A percentile compares a stretch with the other conserved stretches of the same genome.
Evolutionary conservation across 2,329 filamentous ascomycete species (phyloP).

Genomic region (Fusarium fujikuroi): DNA sequence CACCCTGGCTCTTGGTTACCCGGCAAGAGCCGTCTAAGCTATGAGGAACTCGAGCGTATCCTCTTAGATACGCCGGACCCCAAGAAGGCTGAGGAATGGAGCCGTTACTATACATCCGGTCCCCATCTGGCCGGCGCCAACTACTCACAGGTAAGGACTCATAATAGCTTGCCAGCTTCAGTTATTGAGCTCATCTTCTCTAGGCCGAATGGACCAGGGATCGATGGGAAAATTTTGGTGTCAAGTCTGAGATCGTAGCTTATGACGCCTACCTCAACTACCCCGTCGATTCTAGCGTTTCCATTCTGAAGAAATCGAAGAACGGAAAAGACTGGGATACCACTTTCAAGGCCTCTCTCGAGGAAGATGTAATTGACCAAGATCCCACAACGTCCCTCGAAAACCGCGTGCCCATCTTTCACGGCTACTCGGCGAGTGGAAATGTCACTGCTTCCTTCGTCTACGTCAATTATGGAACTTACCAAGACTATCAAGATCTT

Average conservation of each 20-base stretch:
- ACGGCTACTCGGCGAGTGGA: slow-evolving; percentile 91
- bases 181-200: slow-evolving; percentile 13
- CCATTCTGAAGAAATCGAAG: slow-evolving; percentile 64
- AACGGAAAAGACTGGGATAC: slow-evolving; percentile 63
- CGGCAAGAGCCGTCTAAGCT: slow-evolving; percentile 46
- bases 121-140: slow-evolving; percentile 83
- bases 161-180: no score
- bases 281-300: slow-evolving; percentile 75
- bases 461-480: slow-evolving; percentile 92
- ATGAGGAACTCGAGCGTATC: slow-evolving; percentile 65
- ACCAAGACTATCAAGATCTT: slow-evolving; percentile 85
- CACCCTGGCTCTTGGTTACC: slow-evolving; percentile 46
- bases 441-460: slow-evolving; percentile 91
- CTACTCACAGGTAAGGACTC: slow-evolving; percentile 67
- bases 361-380: slow-evolving; percentile 85
- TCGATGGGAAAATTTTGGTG: slow-evolving; percentile 77
- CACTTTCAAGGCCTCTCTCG: slow-evolving; percentile 80
- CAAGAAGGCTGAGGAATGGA: slow-evolving; percentile 74
- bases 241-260: slow-evolving; percentile 70
- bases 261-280: slow-evolving; percentile 86
- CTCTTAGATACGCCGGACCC: slow-evolving; percentile 68
- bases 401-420: slow-evolving; percentile 86
- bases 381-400: slow-evolving; percentile 80
- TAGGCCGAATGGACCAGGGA: slow-evolving; percentile 79
- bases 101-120: slow-evolving; percentile 79